Evolutionary conservation across 2,329 filamentous ascomycete species (phyloP).

Genomic region (Apiospora hydei): DNA sequence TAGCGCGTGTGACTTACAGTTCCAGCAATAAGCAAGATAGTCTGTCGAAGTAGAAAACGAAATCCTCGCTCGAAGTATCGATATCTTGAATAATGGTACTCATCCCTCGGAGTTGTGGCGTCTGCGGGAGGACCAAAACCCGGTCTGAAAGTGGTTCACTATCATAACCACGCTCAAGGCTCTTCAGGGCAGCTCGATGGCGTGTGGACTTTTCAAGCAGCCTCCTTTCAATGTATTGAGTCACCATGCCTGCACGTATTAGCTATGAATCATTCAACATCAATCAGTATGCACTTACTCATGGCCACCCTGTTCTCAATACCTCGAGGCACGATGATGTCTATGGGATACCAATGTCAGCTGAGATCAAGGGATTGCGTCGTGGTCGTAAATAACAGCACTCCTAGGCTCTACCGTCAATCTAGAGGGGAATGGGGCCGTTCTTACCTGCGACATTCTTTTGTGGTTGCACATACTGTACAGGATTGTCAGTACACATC

Average conservation of each 20-base stretch:
- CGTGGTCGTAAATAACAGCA: not conserved
- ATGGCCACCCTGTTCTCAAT: conserved; percentile 96
- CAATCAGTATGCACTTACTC: conserved; percentile 51
- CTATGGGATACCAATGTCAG: conserved; percentile 48
- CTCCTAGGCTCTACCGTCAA: not conserved
- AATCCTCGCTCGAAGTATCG: conserved; percentile 82
- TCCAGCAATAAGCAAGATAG: conserved; percentile 86
- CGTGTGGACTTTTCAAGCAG: conserved; percentile 84
- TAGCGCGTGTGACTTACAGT: conserved; percentile 54
- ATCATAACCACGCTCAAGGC: conserved; percentile 75
- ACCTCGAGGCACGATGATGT: conserved; percentile 93
- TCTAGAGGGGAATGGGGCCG: not conserved
- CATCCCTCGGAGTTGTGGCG: conserved; percentile 84
- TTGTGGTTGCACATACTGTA: conserved; percentile 87
- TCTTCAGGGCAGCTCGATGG: conserved; percentile 80
- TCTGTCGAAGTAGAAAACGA: conserved; percentile 97
- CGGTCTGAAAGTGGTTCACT: conserved; percentile 77
- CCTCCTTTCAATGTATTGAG: conserved; percentile 89
- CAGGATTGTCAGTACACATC: not conserved
- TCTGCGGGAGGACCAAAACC: conserved; percentile 77
- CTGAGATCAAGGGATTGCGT: conserved; percentile 19
- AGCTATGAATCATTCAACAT: not conserved
- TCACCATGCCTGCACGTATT: conserved; percentile 77
- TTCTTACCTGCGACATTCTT: conserved; percentile 77
- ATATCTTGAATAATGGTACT: conserved; percentile 89